A percentile compares a stretch with the other conserved stretches of the same genome.
Evolutionary conservation across 306 rosid genomes (phyloP).

Genomic region (Styphnolobium japonicum): DNA sequence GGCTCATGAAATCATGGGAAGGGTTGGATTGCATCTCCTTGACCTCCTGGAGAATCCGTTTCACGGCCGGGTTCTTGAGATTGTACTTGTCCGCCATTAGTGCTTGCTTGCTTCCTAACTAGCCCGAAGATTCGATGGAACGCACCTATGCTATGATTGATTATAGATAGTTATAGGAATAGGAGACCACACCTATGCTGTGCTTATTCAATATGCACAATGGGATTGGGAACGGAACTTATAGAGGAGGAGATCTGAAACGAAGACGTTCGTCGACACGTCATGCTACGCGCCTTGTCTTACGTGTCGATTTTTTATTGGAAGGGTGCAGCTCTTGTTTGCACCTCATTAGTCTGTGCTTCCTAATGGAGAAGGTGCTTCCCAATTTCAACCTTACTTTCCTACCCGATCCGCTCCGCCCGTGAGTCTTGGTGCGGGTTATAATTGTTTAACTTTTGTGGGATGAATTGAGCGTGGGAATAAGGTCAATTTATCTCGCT

Average conservation of each 20-base stretch:
- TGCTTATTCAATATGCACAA: too few species aligned
- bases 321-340: background rate
- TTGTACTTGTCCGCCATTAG: slow-evolving; percentile 79
- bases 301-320: slow-evolving; percentile 29
- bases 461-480: too few species aligned
- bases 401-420: too few species aligned
- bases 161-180: too few species aligned
- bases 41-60: slow-evolving; percentile 92
- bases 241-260: background rate
- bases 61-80: slow-evolving; percentile 86
- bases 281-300: background rate
- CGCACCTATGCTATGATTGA: background rate
- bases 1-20: slow-evolving; percentile 93
- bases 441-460: too few species aligned
- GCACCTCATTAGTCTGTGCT: too few species aligned
- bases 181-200: too few species aligned
- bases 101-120: too few species aligned
- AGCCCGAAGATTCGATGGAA: background rate
- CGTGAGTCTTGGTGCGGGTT: too few species aligned
- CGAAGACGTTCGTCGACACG: slow-evolving; percentile 28
- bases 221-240: background rate
- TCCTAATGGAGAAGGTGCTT: too few species aligned
- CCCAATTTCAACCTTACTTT: too few species aligned
- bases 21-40: slow-evolving; percentile 96
- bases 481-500: too few species aligned